phyloP scores from a whole-genome alignment of 805 yeast genomes.

The Starmerella floris region DNA sequence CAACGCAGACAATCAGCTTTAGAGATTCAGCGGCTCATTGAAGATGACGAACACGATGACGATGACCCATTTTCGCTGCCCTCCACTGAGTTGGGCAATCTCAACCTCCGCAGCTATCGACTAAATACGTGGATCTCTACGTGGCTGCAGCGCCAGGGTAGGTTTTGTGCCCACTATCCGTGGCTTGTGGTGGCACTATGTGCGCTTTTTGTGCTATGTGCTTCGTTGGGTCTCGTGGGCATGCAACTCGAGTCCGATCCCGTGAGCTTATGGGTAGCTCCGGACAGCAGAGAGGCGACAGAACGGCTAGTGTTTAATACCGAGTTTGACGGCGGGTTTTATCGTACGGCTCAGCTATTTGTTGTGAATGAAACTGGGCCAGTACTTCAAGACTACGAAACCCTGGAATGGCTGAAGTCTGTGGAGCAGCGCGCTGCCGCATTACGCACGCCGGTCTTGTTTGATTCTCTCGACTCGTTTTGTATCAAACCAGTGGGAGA shows the following conservation, averaged over 20 bases:
- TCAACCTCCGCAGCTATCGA: constrained; percentile 28
- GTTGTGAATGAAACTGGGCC: constrained; percentile 56
- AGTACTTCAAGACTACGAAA: constrained; percentile 49
- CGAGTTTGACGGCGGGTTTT: constrained; percentile 74
- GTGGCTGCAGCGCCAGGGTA: constrained; percentile 40
- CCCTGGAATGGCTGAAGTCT: constrained; percentile 79
- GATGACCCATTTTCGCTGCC: constrained; percentile 23
- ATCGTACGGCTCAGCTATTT: constrained; percentile 72
- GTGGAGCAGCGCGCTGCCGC: constrained; percentile 45
- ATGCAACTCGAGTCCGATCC: constrained; percentile 67
- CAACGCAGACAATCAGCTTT: constrained; percentile 7
- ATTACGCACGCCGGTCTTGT: constrained; percentile 23
- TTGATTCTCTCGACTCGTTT: constrained; percentile 41
- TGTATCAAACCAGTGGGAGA: constrained; percentile 74
- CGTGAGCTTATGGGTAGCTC: constrained; percentile 78
- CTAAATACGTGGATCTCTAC: constrained; percentile 38
- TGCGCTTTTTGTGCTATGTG: constrained; percentile 31
- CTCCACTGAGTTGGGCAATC: constrained; percentile 19
- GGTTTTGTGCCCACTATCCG: constrained; percentile 51
- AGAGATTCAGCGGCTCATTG: constrained; percentile 28
- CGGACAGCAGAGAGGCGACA: constrained; percentile 51
- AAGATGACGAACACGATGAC: constrained; percentile 31
- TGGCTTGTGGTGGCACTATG: constrained; percentile 36
- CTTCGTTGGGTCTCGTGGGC: constrained; percentile 40
- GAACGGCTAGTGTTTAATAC: constrained; percentile 60